Evolutionary conservation across 106 monocot species (phyloP), one percentile per base, ranked within the genome.

Genomic region (Dendrobium officinale): DNA sequence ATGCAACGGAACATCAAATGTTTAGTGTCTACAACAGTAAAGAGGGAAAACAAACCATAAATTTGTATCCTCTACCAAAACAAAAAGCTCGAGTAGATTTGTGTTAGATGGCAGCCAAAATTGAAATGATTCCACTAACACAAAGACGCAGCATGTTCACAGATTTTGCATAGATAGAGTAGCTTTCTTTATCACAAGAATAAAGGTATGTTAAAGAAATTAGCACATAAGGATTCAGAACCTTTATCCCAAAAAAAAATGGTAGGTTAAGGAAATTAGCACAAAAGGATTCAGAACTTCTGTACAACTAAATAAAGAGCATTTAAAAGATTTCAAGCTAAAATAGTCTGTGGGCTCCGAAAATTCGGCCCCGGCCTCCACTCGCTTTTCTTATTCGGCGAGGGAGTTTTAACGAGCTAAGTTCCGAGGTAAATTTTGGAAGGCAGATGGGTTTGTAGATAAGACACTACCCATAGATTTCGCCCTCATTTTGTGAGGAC

Each of bases 391-490:
- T 27, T 0, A 0, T 0, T 27, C 27, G 27, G 0, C 27, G 27
- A 27, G 27, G 27, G 0, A 0, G 0, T 0, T 27, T 27, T 27
- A 0, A 27, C 0, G 0, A 0, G 0, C 0, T 27, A 27, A 27
- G 27, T 27, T 27, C 0, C 0, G 27, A 27, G 27, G 27, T 0
- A 27, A 27, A 27, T 27, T 27, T 27, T 0, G 0, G 27, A 27
- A 27, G 27, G 27, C 0, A 27, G 27, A 27, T 27, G 0, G 0
- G 27, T 0, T 27, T 27, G 0, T 27, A 27, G 0, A 27, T 27
- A 27, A 27, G 27, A 27, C 27, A 27, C 27, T 27, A 27, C 27
- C 27, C 27, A 0, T 0, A 27, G 27, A 27, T 27, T 27, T 27
- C 27, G 27, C 27, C 27, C 27, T 27, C 27, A 27, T 27, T 27